Conservation (phyloP, 1,139 yeast genomes). For the Hyphopichia fennica region DNA sequence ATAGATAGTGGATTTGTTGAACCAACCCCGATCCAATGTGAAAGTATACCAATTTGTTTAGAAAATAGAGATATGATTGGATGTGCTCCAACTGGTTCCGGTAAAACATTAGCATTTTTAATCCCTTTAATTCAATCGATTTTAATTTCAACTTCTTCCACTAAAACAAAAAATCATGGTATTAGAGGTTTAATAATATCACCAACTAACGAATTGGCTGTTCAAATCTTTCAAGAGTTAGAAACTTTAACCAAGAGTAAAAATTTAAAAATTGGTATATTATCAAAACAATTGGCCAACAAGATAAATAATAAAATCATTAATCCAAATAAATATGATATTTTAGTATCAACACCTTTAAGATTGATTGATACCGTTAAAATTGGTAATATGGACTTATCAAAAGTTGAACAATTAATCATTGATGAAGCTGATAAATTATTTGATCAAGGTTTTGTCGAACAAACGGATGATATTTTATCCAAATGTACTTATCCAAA, state of each 20-base stretch:
- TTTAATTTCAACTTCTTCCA: constrained; percentile 23
- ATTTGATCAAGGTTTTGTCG: constrained; percentile 86
- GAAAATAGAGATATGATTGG: constrained; percentile 72
- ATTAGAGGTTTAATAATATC: constrained; percentile 49
- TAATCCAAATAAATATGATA: constrained; percentile 66
- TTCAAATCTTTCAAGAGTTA: constrained; percentile 77
- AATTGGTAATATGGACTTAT: constrained; percentile 55
- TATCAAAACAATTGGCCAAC: constrained; percentile 75
- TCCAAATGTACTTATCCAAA: constrained; percentile 59
- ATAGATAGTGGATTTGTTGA: constrained; percentile 69
- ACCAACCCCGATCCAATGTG: constrained; percentile 93
- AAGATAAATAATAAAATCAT: constrained; percentile 63
- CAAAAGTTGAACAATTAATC: constrained; percentile 68
- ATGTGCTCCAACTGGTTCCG: constrained; percentile 94
- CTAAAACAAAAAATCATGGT: constrained; percentile 36
- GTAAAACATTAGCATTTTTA: constrained; percentile 88
- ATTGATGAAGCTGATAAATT: constrained; percentile 96
- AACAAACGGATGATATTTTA: constrained; percentile 86
- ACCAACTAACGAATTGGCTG: constrained; percentile 60
- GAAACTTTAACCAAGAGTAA: constrained; percentile 53
- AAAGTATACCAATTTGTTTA: constrained; percentile 71
- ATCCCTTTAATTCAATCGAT: constrained; percentile 74
- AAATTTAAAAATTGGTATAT: constrained; percentile 62
- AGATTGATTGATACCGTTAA: constrained; percentile 79
- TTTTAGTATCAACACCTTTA: constrained; percentile 84